These are phyloP conservation scores for Cystobasidiaceae sp. DNA, from an alignment of 1,284 basidiomycete genomes.

Conservation along the genomic window DNA sequence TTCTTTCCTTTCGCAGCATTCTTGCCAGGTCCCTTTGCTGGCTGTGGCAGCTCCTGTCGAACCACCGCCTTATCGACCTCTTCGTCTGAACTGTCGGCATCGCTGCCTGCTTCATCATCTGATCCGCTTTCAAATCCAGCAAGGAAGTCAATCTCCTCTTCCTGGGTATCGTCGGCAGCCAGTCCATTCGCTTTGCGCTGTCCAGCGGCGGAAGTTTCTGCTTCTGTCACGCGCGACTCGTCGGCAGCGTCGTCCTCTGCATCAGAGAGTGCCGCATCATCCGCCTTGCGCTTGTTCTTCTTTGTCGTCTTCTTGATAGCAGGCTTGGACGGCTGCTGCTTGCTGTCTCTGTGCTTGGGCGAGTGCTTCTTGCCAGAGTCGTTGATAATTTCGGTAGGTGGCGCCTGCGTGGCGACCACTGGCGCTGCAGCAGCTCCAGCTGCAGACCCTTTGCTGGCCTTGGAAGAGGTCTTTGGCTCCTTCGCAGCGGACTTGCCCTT, in stretches of 20 bases:
- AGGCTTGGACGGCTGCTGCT: conserved; percentile 19
- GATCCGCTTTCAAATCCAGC: conserved; percentile 29
- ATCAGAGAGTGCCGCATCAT: conserved; percentile 1
- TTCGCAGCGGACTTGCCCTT: neutral
- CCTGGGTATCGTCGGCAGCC: neutral
- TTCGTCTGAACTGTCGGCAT: conserved; percentile 26
- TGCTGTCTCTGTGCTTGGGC: conserved; percentile 26
- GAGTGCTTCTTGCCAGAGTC: conserved; percentile 18
- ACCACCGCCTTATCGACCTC: conserved; percentile 7
- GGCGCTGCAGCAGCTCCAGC: neutral
- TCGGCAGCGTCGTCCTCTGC: conserved; percentile 7
- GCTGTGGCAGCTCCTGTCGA: conserved; percentile 17
- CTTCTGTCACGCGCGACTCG: neutral
- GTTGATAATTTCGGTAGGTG: conserved; percentile 12
- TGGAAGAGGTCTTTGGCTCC: neutral
- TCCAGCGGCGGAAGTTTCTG: conserved; percentile 26
- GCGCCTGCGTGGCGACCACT: conserved; percentile 6
- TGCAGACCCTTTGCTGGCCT: conserved; percentile 7
- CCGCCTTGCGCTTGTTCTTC: conserved; percentile 24
- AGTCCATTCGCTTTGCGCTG: neutral
- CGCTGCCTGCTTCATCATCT: conserved; percentile 26
- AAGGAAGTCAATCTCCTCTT: conserved; percentile 23
- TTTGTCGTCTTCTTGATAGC: conserved; percentile 22
- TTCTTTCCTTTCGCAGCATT: conserved; percentile 11
- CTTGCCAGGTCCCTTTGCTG: neutral